These are phyloP conservation scores for Cryomyces minteri DNA, from an alignment of 495 filamentous ascomycete species.

Conservation along the genomic window DNA sequence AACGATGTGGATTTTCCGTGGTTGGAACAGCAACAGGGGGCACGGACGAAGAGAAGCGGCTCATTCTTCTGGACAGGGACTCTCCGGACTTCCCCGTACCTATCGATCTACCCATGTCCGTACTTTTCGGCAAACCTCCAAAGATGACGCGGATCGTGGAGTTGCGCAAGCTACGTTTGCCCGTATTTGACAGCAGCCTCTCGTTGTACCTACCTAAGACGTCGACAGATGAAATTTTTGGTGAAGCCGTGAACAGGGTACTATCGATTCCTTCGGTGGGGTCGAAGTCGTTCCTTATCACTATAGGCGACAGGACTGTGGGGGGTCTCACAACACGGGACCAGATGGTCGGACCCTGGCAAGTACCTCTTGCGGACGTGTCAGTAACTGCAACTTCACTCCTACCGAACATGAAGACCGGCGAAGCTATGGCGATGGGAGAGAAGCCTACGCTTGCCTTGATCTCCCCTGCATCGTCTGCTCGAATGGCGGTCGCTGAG, in stretches of 20 bases:
- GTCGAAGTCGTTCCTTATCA: slow-evolving; percentile 93
- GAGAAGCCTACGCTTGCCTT: slow-evolving; percentile 83
- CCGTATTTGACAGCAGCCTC: slow-evolving; percentile 52
- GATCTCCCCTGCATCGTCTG: slow-evolving; percentile 83
- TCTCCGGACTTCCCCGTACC: slow-evolving; percentile 56
- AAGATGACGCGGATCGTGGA: slow-evolving; percentile 67
- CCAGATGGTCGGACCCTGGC: slow-evolving; percentile 95
- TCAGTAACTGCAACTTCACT: slow-evolving; percentile 79
- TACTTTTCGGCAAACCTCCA: slow-evolving; percentile 79
- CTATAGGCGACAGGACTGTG: slow-evolving; percentile 83
- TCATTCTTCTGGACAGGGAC: slow-evolving; percentile 70
- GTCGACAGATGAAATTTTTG: slow-evolving; percentile 45
- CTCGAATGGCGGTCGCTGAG: slow-evolving; percentile 92
- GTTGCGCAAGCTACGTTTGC: slow-evolving; percentile 49
- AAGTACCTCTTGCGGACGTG: slow-evolving; percentile 86
- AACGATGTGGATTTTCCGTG: slow-evolving; percentile 86
- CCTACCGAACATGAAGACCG: slow-evolving; percentile 49
- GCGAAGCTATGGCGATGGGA: slow-evolving; percentile 94
- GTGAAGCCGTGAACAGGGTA: slow-evolving; percentile 60
- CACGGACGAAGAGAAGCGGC: slow-evolving; percentile 39
- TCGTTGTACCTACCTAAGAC: slow-evolving; percentile 41
- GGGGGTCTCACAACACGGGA: slow-evolving; percentile 77
- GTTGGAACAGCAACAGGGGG: slow-evolving; percentile 61
- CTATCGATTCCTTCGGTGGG: slow-evolving; percentile 75
- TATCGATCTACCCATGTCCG: slow-evolving; percentile 82